Conservation (phyloP, 1,139 yeast genomes). For the Hanseniaspora uvarum region DNA sequence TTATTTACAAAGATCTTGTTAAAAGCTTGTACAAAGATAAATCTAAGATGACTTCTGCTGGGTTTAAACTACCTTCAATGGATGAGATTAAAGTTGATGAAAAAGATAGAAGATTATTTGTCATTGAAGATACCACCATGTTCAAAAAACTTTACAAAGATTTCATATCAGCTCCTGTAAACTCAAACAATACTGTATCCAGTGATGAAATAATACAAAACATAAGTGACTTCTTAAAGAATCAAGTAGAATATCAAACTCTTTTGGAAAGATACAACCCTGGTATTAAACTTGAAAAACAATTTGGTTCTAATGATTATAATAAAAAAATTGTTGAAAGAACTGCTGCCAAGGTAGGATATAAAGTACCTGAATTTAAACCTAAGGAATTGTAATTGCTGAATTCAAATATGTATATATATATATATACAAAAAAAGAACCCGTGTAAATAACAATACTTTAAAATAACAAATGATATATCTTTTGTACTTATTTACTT, state of each 20-base stretch:
- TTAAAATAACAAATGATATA: neutral
- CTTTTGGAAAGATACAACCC: conserved; percentile 80
- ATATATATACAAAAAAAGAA: neutral
- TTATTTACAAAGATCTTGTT: conserved; percentile 9
- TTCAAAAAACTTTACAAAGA: conserved; percentile 22
- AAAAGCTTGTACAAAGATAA: conserved; percentile 9
- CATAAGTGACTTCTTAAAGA: conserved; percentile 44
- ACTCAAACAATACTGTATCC: conserved; percentile 21
- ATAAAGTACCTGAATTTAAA: conserved; percentile 41
- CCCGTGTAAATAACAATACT: neutral
- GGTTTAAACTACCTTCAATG: conserved; percentile 8
- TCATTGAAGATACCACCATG: conserved; percentile 24
- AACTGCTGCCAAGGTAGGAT: conserved; percentile 80
- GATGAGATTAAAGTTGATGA: conserved; percentile 9
- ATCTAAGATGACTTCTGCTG: conserved; percentile 1
- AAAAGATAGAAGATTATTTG: conserved; percentile 19
- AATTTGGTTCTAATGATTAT: conserved; percentile 22
- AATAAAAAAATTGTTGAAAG: conserved; percentile 52
- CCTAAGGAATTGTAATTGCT: neutral
- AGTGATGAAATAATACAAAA: neutral
- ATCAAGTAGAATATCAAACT: conserved; percentile 70
- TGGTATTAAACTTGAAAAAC: conserved; percentile 65
- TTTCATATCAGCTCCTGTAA: conserved; percentile 22
- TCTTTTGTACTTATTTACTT: neutral
- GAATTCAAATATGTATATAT: neutral